These are phyloP conservation scores for Candida gorgasii DNA, from an alignment of 805 yeast genomes.

Conservation along the genomic window DNA sequence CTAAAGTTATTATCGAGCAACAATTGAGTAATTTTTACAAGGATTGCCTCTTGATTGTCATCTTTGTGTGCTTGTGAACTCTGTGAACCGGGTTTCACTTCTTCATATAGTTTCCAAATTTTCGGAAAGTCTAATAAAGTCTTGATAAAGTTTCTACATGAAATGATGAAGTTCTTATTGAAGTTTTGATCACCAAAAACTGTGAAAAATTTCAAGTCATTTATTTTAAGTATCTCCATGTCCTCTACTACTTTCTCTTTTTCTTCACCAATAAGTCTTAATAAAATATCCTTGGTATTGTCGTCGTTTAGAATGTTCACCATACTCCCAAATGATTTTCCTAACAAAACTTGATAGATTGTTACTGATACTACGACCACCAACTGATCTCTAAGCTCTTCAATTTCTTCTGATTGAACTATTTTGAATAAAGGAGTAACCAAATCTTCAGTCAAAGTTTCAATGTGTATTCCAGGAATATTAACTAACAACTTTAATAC, in stretches of 20 bases:
- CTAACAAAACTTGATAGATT: constrained; percentile 5
- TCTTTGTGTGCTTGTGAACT: too few species aligned
- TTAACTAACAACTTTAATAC: constrained; percentile 11
- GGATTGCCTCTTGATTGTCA: too few species aligned
- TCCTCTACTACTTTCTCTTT: background rate
- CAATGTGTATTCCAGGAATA: constrained; percentile 5
- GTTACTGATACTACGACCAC: background rate
- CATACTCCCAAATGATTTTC: constrained; percentile 3
- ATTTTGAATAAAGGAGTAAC: constrained; percentile 3
- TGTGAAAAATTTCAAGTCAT: background rate
- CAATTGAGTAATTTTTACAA: background rate
- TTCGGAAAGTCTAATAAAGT: background rate
- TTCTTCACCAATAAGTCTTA: background rate
- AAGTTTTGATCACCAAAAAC: background rate
- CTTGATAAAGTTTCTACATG: background rate
- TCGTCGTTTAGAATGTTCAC: constrained; percentile 2
- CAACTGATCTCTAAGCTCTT: background rate
- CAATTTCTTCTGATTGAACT: background rate
- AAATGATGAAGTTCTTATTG: background rate
- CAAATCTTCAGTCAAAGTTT: background rate
- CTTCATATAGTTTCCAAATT: background rate
- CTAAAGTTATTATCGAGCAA: background rate
- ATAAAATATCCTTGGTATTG: background rate
- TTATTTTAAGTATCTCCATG: background rate
- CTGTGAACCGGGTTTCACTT: too few species aligned